These are phyloP conservation scores for Suillus subaureus DNA, from an alignment of 768 basidiomycete genomes.

Conservation along the genomic window DNA sequence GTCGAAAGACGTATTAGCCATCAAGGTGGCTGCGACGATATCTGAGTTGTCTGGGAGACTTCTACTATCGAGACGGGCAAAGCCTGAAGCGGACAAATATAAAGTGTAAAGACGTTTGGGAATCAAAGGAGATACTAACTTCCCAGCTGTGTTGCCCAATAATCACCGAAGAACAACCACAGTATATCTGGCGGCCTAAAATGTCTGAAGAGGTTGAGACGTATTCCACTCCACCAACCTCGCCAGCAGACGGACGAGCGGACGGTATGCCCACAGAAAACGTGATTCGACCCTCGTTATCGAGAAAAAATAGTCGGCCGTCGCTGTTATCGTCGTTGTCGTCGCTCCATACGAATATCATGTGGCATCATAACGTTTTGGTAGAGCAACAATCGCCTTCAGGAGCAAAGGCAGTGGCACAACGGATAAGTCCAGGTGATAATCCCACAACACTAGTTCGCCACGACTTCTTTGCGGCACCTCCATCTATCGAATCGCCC, in stretches of 20 bases:
- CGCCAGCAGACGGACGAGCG: constrained; percentile 30
- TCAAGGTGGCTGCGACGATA: constrained; percentile 5
- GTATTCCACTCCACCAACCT: constrained; percentile 48
- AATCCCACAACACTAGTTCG: constrained; percentile 20
- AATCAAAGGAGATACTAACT: constrained; percentile 10
- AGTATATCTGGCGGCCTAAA: constrained; percentile 13
- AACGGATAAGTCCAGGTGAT: constrained; percentile 8
- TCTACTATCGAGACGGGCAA: constrained; percentile 1
- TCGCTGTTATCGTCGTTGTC: constrained; percentile 22
- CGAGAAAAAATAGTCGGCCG: constrained; percentile 37
- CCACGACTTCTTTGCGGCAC: constrained; percentile 20
- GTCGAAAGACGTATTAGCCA: not conserved
- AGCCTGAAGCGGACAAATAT: constrained; percentile 11
- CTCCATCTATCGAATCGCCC: constrained; percentile 19
- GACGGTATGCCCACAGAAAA: constrained; percentile 16
- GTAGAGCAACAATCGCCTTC: constrained; percentile 35
- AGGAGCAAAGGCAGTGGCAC: constrained; percentile 19
- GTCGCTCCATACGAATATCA: constrained; percentile 35
- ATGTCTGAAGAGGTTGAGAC: constrained; percentile 41
- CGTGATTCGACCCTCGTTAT: constrained; percentile 40
- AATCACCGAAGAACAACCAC: constrained; percentile 7
- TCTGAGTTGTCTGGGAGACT: constrained; percentile 30
- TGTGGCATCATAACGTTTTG: constrained; percentile 39
- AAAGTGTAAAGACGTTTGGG: constrained; percentile 2
- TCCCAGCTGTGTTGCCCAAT: constrained; percentile 16